phyloP scores from a whole-genome alignment of 2,329 filamentous ascomycete genomes.

The Geosmithia putterillii region DNA sequence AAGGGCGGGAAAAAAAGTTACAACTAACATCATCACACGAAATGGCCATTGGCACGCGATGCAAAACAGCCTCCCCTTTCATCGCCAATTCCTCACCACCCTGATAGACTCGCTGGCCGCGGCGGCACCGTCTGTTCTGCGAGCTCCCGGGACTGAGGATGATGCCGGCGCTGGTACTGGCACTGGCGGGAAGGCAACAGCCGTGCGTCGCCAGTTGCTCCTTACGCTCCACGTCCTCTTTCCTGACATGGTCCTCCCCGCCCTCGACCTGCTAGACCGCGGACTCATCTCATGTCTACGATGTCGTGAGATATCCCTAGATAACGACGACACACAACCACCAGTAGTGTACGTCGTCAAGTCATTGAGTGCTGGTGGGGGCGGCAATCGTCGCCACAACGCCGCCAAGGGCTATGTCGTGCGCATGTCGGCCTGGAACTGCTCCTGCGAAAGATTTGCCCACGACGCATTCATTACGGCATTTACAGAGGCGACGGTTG shows the following conservation, averaged over 20 bases:
- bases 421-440: conserved; percentile 68
- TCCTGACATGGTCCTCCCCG: conserved; percentile 67
- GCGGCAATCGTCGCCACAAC: conserved; percentile 5
- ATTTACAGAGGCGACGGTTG: neutral
- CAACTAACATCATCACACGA: neutral
- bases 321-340: neutral
- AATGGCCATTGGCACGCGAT: neutral
- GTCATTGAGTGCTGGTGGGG: conserved; percentile 9
- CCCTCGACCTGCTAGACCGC: conserved; percentile 78
- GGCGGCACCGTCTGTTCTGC: conserved; percentile 6
- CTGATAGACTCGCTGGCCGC: conserved; percentile 29
- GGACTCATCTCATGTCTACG: conserved; percentile 49
- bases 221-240: conserved; percentile 77
- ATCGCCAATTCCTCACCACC: conserved; percentile 31
- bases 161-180: too few species aligned
- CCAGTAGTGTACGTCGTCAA: conserved; percentile 5
- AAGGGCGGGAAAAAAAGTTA: neutral
- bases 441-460: conserved; percentile 75
- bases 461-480: conserved; percentile 50
- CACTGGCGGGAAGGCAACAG: too few species aligned
- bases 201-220: conserved; percentile 42
- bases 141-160: conserved; percentile 2
- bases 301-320: neutral
- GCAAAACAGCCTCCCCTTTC: conserved; percentile 15
- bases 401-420: conserved; percentile 49